Evolutionary conservation across 306 rosid genomes (phyloP), one percentile per base, ranked within the genome.

Genomic region (Heteromeles arbutifolia): DNA sequence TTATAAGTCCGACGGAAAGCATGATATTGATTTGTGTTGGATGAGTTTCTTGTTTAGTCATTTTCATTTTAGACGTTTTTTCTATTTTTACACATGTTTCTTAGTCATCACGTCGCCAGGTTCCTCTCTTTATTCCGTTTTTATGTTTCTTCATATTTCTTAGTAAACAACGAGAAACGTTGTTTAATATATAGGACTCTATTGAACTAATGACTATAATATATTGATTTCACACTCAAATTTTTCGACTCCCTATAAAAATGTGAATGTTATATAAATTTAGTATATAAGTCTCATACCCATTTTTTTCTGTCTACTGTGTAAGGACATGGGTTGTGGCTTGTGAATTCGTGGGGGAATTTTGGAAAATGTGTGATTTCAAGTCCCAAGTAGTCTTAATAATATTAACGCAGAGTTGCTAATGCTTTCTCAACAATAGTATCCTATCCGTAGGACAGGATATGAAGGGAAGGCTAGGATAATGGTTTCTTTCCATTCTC

Each of bases 281-380:
- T 37, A 37, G 0, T 37, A 37, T 37, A 37, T 37, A 37, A 37
- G 41, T 37, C 7, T 37, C 10, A 37, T 37, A 37, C 2, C 10
- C 41, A 37, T 10, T 37, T 37, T 37, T 37, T 37, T 37, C 10
- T 9, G 2, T 37, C 41, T 37, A 37, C 10, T 37, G 2, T 34
- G 39, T 37, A 37, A 37, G 41, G 10, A 37, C 41, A 37, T 37
- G 41, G 41, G 41, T 37, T 37, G 10, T 37, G 41, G 41, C 41
- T 37, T 37, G 41, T 37, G 41, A 37, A 37, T 37, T 37, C 41
- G 45, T 17, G 77, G 5, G 29, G 24, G 14, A 59, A 18, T 41
- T 24, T 58, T 59, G 68, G 68, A 41, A 73, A 73, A 4, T 62
- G 68, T 25, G 77, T 22, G 50, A 72, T 73, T 14, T 9, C 19